Conservation (phyloP, 371 early-diverging fungal species). For the Mucor saturninus region DNA sequence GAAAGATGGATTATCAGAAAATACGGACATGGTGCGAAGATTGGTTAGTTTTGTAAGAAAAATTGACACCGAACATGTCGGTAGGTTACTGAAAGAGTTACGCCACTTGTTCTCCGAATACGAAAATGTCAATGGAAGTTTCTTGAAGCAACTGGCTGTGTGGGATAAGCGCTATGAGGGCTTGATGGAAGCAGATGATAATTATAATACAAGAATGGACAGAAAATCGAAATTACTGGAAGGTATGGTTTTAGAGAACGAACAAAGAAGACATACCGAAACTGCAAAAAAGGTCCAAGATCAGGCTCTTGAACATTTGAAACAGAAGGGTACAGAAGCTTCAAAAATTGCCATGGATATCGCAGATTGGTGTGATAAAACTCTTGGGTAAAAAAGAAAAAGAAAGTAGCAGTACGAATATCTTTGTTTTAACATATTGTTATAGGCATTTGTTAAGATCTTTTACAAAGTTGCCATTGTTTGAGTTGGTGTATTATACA, state of each 20-base stretch:
- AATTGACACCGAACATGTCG: constrained; percentile 25
- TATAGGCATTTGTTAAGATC: constrained; percentile 36
- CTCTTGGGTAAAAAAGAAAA: constrained; percentile 45
- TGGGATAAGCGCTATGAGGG: constrained; percentile 23
- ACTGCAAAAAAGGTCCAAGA: constrained; percentile 52
- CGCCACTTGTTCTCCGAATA: constrained; percentile 13
- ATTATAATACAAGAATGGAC: constrained; percentile 15
- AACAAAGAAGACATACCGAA: constrained; percentile 50
- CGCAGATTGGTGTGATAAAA: constrained; percentile 44
- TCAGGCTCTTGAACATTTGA: constrained; percentile 42
- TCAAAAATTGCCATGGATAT: constrained; percentile 56
- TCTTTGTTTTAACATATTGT: constrained; percentile 36
- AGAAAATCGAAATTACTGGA: constrained; percentile 37
- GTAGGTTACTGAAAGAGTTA: constrained; percentile 14
- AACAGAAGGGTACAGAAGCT: constrained; percentile 35
- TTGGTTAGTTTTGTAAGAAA: constrained; percentile 37
- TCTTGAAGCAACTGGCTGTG: constrained; percentile 16
- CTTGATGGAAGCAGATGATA: constrained; percentile 16
- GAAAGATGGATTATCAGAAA: constrained; percentile 26
- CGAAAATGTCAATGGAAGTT: constrained; percentile 8
- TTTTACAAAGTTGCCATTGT: constrained; percentile 61
- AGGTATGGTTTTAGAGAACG: constrained; percentile 40
- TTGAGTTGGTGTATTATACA: constrained; percentile 80
- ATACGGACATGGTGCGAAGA: constrained; percentile 22
- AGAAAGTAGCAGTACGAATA: background rate